These are phyloP conservation scores for Rhazya stricta DNA, from an alignment of 257 asterid species.

Conservation along the genomic window DNA sequence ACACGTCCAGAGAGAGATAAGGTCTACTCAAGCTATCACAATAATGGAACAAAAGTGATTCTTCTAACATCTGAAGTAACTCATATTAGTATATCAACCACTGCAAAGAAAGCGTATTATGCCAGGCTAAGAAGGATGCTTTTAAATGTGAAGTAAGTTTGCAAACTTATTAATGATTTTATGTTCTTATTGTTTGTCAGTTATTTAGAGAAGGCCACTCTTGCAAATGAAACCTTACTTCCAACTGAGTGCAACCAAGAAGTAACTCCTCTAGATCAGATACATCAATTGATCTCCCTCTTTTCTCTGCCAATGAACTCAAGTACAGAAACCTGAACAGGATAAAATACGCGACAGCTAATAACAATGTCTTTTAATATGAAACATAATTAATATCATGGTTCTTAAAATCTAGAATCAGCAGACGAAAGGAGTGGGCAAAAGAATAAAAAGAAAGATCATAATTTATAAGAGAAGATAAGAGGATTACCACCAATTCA, in stretches of 20 bases:
- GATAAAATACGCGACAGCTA: conserved; percentile 20
- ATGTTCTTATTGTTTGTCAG: background rate
- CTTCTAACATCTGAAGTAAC: background rate
- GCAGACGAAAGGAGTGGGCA: background rate
- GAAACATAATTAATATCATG: conserved; percentile 9
- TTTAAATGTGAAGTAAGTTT: background rate
- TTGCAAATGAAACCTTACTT: conserved; percentile 60
- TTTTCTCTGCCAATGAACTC: conserved; percentile 84
- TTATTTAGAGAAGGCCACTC: background rate
- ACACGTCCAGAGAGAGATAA: conserved; percentile 2
- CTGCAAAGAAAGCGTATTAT: background rate
- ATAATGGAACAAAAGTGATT: background rate
- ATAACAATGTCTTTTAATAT: conserved; percentile 23
- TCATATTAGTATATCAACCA: background rate
- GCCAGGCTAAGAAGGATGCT: background rate
- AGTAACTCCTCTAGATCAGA: conserved; percentile 85
- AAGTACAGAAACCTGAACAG: conserved; percentile 77
- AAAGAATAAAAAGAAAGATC: background rate
- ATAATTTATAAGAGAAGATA: background rate
- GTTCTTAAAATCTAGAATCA: background rate
- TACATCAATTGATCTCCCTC: conserved; percentile 76
- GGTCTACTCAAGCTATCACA: no score
- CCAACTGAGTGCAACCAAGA: conserved; percentile 83
- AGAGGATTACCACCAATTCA: background rate
- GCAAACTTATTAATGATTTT: background rate